A percentile compares a stretch with the other conserved stretches of the same genome.
Conservation (phyloP, 2,329 filamentous ascomycete species). For the Aspergillus costaricaensis region DNA sequence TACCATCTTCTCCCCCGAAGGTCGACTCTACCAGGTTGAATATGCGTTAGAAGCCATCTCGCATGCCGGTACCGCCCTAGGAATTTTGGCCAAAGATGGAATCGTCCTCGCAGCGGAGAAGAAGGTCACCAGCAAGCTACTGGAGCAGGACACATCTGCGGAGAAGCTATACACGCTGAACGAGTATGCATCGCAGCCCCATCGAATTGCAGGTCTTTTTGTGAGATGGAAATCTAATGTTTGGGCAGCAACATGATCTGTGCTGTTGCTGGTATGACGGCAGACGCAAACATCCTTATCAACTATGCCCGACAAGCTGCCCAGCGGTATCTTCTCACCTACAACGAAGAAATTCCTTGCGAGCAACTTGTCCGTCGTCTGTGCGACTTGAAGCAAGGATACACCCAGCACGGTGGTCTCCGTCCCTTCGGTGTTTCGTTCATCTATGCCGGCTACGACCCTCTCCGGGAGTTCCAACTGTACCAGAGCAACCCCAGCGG, state of each 20-base stretch:
- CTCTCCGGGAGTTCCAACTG: slow-evolving; percentile 93
- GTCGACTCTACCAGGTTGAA: slow-evolving; percentile 97
- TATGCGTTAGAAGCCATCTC: slow-evolving; percentile 99
- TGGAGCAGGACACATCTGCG: slow-evolving; percentile 98
- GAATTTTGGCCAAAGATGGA: slow-evolving; percentile 95
- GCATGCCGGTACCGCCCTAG: slow-evolving; percentile 93
- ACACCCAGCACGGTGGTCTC: slow-evolving; percentile 97
- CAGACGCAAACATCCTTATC: slow-evolving; percentile 99
- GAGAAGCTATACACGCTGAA: slow-evolving; percentile 99
- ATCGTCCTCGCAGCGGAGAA: slow-evolving; percentile 97
- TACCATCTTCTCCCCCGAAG: slow-evolving; percentile 99
- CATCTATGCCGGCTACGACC: slow-evolving; percentile 98
- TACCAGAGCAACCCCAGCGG: slow-evolving; percentile 99
- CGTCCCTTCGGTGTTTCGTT: slow-evolving; percentile 98
- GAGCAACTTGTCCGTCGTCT: slow-evolving; percentile 95
- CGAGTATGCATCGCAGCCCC: slow-evolving; percentile 67
- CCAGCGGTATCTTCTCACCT: slow-evolving; percentile 95
- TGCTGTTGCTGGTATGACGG: slow-evolving; percentile 97
- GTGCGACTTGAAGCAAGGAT: slow-evolving; percentile 98
- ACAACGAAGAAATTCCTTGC: slow-evolving; percentile 99
- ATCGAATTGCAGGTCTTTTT: neutral
- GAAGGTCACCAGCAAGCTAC: slow-evolving; percentile 97
- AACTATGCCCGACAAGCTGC: slow-evolving; percentile 98
- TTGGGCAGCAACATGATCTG: slow-evolving; percentile 94
- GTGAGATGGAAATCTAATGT: slow-evolving; percentile 17